phyloP scores from a whole-genome alignment of 2,329 filamentous ascomycete species.

The Exserohilum turcica region DNA sequence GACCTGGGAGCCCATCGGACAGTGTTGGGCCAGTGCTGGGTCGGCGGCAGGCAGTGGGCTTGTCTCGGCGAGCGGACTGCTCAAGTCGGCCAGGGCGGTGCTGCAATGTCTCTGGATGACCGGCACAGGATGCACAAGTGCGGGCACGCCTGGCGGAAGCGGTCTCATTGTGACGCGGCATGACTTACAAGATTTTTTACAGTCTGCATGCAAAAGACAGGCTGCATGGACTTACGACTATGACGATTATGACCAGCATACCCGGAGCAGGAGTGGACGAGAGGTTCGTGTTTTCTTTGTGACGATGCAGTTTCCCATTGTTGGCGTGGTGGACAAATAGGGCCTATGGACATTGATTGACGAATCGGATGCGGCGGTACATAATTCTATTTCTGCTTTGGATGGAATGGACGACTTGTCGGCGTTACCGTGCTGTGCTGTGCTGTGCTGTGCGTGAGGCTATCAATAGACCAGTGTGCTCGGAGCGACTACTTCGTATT shows the following conservation, averaged over 20 bases:
- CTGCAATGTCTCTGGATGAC: conserved; percentile 13
- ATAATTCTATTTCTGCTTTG: conserved; percentile 11
- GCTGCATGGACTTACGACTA: conserved; percentile 40
- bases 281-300: conserved; percentile 21
- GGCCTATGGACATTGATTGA: conserved; percentile 6
- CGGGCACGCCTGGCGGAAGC: conserved; percentile 21
- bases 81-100: conserved; percentile 13
- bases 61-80: conserved; percentile 23
- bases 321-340: not conserved
- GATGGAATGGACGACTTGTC: conserved; percentile 7
- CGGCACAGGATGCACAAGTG: not conserved
- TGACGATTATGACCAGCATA: conserved; percentile 47
- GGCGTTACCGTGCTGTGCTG: conserved; percentile 1
- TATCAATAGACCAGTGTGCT: not conserved
- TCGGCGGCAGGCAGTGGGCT: conserved; percentile 14
- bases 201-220: conserved; percentile 26
- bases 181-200: conserved; percentile 35
- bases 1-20: conserved; percentile 13
- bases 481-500: not conserved
- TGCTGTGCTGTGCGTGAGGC: not conserved
- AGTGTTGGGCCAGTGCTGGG: conserved; percentile 12
- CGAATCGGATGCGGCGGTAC: conserved; percentile 8
- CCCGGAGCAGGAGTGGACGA: conserved; percentile 33
- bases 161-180: conserved; percentile 40
- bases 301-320: conserved; percentile 8